Evolutionary conservation across 2,329 filamentous ascomycete species (phyloP), one percentile per base, ranked within the genome.

Genomic region (Colletotrichum scovillei): DNA sequence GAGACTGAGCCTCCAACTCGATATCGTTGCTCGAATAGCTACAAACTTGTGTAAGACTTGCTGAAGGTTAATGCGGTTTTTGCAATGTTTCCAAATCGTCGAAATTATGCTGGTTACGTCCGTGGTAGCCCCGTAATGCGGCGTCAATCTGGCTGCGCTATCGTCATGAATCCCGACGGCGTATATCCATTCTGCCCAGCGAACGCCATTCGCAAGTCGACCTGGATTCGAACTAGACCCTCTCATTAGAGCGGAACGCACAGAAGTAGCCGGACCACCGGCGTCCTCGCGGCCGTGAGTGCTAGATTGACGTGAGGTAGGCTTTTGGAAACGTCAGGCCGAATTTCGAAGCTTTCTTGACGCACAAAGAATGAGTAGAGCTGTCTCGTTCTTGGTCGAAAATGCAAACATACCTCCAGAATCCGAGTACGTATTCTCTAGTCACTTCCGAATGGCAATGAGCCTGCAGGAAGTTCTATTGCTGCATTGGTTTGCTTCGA

Each of bases 131-230:
- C 30, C 22, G 68, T 32, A 55, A 55, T 60, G 46, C 56, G 30
- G n/a, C 42, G 32, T 19, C 38, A 35, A 35, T 6, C 19, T 49
- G 60, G 26, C 46, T 46, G 32, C 49, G 70, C 46, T 5, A 57
- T 52, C 28, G 35, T 55, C 55, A 35, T 60, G 26, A 57, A 73
- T 60, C 60, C 35, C 24, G 60, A 65, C 62, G 70, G 67, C 24
- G 67, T 67, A 60, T 55, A 57, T 73, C 28, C n/a, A 24, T 56
- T 62, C 42, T n/a, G 60, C 67, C 67, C 56, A 55, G 56, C 19
- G 24, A 16, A 32, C 55, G 22, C 60, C 46, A 49, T 28, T 70
- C 59, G 69, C 69, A 64, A 60, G 16, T 32, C 22, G 46, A 26
- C 56, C 67, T 56, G 30, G 1, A 70, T 65, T 49, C 6, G 42